Conservation (phyloP, 208 protist genomes). For the Trypanosomatidae sp. region DNA sequence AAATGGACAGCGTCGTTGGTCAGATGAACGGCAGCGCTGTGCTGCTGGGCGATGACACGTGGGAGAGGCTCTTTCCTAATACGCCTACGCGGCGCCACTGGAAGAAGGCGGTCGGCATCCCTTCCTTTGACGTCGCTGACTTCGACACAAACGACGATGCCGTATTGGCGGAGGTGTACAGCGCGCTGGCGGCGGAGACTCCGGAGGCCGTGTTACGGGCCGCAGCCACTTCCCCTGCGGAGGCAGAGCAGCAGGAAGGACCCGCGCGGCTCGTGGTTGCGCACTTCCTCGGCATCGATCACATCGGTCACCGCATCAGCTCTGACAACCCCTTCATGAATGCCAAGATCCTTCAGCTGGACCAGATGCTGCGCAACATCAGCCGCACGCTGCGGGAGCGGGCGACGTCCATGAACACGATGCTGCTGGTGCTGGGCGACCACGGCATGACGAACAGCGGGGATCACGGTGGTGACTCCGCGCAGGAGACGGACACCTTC, state of each 20-base stretch:
- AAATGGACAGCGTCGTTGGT: constrained; percentile 93
- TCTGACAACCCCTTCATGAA: constrained; percentile 90
- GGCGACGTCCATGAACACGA: constrained; percentile 56
- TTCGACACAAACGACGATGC: constrained; percentile 95
- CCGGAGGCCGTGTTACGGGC: constrained; percentile 16
- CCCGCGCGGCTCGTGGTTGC: constrained; percentile 88
- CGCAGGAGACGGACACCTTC: constrained; percentile 85
- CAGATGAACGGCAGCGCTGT: constrained; percentile 79
- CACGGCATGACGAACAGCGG: constrained; percentile 97
- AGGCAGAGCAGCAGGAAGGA: neutral
- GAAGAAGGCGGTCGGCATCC: constrained; percentile 63
- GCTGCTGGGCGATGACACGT: constrained; percentile 97
- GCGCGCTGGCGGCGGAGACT: constrained; percentile 43
- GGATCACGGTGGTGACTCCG: constrained; percentile 93
- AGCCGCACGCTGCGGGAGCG: constrained; percentile 33
- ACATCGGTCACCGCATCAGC: constrained; percentile 93
- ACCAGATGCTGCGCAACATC: constrained; percentile 77
- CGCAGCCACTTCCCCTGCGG: neutral
- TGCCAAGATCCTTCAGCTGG: constrained; percentile 88
- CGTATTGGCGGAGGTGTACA: constrained; percentile 74
- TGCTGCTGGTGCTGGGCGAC: constrained; percentile 96
- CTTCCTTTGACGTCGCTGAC: constrained; percentile 97
- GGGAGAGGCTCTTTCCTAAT: constrained; percentile 92
- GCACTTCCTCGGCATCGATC: constrained; percentile 97
- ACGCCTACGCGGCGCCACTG: constrained; percentile 37